These are phyloP conservation scores for Tricladium varicosporioides DNA, from an alignment of 2,329 filamentous ascomycete species.

Conservation along the genomic window DNA sequence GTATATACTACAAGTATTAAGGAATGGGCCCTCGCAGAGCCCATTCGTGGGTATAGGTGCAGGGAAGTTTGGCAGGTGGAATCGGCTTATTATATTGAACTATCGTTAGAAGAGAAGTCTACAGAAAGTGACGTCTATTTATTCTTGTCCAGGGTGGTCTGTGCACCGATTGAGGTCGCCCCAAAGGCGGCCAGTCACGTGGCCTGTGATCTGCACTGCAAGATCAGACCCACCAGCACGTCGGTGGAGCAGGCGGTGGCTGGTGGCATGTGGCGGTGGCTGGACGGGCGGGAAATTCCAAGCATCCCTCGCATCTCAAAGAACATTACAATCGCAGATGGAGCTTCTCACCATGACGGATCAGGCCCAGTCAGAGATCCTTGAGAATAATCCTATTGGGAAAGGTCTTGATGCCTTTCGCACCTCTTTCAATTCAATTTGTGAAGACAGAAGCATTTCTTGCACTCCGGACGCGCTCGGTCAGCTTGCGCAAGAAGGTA, in stretches of 20 bases:
- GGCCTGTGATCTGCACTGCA: too few relatives aligned
- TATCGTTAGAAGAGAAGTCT: too few relatives aligned
- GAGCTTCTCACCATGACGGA: conserved; percentile 4
- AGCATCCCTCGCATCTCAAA: conserved; percentile 3
- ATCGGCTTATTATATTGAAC: too few relatives aligned
- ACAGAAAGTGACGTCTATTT: too few relatives aligned
- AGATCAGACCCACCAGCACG: background rate
- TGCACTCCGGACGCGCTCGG: conserved; percentile 3
- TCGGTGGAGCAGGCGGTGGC: background rate
- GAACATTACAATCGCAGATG: conserved; percentile 1
- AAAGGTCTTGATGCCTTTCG: conserved; percentile 12
- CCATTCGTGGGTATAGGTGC: too few relatives aligned
- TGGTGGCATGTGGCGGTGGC: background rate
- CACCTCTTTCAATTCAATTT: conserved; percentile 11
- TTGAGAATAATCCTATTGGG: conserved; percentile 11
- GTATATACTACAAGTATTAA: too few relatives aligned
- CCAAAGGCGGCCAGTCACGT: too few relatives aligned
- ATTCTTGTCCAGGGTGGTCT: too few relatives aligned
- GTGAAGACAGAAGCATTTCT: conserved; percentile 7
- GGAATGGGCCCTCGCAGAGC: too few relatives aligned
- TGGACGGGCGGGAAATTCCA: background rate
- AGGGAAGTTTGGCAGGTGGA: too few relatives aligned
- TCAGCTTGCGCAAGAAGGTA: background rate
- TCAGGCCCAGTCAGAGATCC: conserved; percentile 6
- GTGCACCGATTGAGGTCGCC: too few relatives aligned